phyloP scores from a whole-genome alignment of 352 stramenopile genomes.

The Globisporangium spiculum region DNA sequence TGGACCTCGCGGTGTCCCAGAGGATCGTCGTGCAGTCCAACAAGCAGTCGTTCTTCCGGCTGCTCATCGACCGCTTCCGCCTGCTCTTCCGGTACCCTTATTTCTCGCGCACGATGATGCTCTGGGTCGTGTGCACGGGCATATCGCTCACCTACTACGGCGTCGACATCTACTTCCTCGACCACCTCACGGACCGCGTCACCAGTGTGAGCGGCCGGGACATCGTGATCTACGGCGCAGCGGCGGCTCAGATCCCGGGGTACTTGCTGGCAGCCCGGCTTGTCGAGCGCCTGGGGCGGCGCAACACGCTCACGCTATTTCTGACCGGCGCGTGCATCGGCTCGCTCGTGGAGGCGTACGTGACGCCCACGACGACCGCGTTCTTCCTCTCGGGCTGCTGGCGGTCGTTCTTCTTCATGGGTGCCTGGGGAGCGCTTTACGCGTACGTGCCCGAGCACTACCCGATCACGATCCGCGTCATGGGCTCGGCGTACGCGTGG shows the following conservation, averaged over 20 bases:
- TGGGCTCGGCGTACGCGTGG: slow-evolving; percentile 18
- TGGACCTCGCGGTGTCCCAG: slow-evolving; percentile 1
- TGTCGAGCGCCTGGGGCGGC: slow-evolving; percentile 2
- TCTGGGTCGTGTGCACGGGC: slow-evolving; percentile 24
- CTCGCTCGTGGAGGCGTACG: slow-evolving; percentile 19
- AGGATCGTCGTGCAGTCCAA: slow-evolving; percentile 6
- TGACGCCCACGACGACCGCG: slow-evolving; percentile 12
- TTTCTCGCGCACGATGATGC: slow-evolving; percentile 23
- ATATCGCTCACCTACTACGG: slow-evolving; percentile 26
- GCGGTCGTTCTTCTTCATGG: slow-evolving; percentile 17
- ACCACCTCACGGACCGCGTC: slow-evolving; percentile 1
- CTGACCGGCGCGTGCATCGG: slow-evolving; percentile 21
- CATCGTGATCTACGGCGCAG: slow-evolving; percentile 19
- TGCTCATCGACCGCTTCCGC: slow-evolving; percentile 15
- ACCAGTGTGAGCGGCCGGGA: not conserved
- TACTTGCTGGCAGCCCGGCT: not conserved
- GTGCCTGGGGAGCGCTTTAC: slow-evolving; percentile 16
- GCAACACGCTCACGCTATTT: slow-evolving; percentile 15
- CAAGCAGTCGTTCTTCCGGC: slow-evolving; percentile 7
- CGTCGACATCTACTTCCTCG: slow-evolving; percentile 23
- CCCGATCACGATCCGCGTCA: slow-evolving; percentile 23
- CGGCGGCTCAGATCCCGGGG: slow-evolving; percentile 15
- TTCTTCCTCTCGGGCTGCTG: slow-evolving; percentile 18
- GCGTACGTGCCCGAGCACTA: slow-evolving; percentile 34
- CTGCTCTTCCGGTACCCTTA: slow-evolving; percentile 24